Base-by-base conservation (phyloP, 75 land plant genomes). In the Chamaecyparis obtusa region DNA sequence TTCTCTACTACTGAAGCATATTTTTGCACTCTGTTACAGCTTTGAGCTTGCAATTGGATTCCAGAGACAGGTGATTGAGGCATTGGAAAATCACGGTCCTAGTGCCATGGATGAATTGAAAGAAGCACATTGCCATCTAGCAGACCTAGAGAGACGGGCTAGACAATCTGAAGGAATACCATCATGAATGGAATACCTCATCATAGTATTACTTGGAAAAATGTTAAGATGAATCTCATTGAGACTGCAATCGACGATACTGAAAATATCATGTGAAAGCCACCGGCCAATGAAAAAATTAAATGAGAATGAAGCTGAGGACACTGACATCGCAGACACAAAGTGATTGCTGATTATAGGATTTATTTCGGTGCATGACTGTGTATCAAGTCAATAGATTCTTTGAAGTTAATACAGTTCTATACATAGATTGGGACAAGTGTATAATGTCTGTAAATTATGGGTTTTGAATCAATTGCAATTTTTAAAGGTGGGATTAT, bases 11-110 rank as follows among this genome's bases (percentile, higher is more conserved):
- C 39, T 54, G 7, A 54, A 32, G 21, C 39, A 54, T 15, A 83
- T 19, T 60, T 43, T 10, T 85, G 46, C 37, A 27, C 16, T 84
- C 24, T 24, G 15, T 43, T 86, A 85, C 91, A 94, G 95, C 76
- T 92, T 90, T 87, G 56, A 35, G 9, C 90, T 91, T 83, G 94
- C 95, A 64, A 87, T 93, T 78, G 91, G 91, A 36, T 93, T 93
- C 83, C 95, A 94, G 84, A 87, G 89, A 75, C 86, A 48, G 33
- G 95, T 87, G 19, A 71, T 94, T 74, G 94, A 93, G 86, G 95
- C 92, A 32, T 90, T 88, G 89, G 89, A 84, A 85, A 88, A 90
- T 67, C 93, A 93, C 88, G 95, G 95, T 13, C 82, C 92, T 21
- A 89, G 89, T 88, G 95, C 89, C 71, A 75, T 87, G 83, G 90